phyloP scores from a whole-genome alignment of 257 asterid species.

The Nicotiana tabacum region DNA sequence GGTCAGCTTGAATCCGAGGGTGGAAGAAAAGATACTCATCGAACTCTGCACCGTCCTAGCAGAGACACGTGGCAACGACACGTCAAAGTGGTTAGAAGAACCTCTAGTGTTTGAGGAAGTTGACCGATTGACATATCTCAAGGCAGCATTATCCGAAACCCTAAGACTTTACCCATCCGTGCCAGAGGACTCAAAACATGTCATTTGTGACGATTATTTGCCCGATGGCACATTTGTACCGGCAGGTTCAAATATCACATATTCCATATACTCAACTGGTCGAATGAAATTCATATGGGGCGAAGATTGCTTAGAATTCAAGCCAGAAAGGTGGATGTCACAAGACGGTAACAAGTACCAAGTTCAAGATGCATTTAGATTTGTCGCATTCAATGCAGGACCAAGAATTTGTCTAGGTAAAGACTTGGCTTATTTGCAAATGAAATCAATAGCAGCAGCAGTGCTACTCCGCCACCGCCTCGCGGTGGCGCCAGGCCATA shows the following conservation, averaged over 20 bases:
- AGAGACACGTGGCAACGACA: constrained; percentile 42
- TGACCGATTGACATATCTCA: constrained; percentile 47
- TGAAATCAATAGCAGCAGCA: constrained; percentile 56
- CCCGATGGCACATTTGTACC: constrained; percentile 66
- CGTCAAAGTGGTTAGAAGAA: constrained; percentile 37
- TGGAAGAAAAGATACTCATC: constrained; percentile 44
- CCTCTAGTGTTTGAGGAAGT: constrained; percentile 59
- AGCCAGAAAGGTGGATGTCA: constrained; percentile 66
- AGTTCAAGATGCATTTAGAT: constrained; percentile 35
- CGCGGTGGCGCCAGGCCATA: constrained; percentile 41
- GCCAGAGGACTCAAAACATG: constrained; percentile 65
- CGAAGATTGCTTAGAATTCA: constrained; percentile 44
- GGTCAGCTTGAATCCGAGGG: constrained; percentile 30
- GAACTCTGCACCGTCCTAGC: constrained; percentile 31
- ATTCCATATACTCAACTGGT: constrained; percentile 55
- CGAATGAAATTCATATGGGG: constrained; percentile 68
- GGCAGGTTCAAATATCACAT: constrained; percentile 51
- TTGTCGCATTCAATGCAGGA: constrained; percentile 55
- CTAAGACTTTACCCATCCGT: constrained; percentile 62
- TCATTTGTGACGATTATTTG: constrained; percentile 38
- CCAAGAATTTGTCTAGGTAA: constrained; percentile 57
- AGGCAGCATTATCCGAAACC: constrained; percentile 61
- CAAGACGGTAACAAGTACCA: constrained; percentile 33
- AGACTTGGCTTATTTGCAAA: constrained; percentile 53
- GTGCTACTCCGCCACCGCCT: constrained; percentile 52